Percentiles rank a stretch among this genome's conserved stretches.
These are phyloP conservation scores for Ceratobasidium papillatum DNA, from an alignment of 1,284 basidiomycete genomes.

Conservation along the genomic window DNA sequence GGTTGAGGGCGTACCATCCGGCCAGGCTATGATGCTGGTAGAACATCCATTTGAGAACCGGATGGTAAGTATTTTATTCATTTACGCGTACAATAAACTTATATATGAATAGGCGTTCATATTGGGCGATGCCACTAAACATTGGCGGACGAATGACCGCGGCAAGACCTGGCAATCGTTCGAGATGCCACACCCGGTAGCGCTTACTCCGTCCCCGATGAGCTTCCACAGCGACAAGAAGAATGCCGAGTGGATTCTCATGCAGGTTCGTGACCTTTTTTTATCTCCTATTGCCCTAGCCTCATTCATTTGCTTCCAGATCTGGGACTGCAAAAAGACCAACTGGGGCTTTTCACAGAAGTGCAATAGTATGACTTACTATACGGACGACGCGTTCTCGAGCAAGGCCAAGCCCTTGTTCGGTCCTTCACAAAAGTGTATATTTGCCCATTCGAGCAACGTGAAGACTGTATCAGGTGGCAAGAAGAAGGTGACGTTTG, in stretches of 20 bases:
- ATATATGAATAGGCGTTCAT: slow-evolving; percentile 75
- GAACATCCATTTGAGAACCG: slow-evolving; percentile 87
- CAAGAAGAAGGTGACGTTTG: slow-evolving; percentile 27
- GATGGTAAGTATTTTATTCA: slow-evolving; percentile 61
- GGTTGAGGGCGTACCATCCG: slow-evolving; percentile 69
- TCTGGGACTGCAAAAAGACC: slow-evolving; percentile 25
- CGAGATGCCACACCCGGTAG: slow-evolving; percentile 69
- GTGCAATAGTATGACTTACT: slow-evolving; percentile 66
- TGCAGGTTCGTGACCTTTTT: background rate
- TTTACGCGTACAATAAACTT: background rate
- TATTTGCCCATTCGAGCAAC: slow-evolving; percentile 66
- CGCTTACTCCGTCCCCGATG: slow-evolving; percentile 69
- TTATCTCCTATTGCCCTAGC: background rate
- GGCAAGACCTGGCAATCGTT: slow-evolving; percentile 88
- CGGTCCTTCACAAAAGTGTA: slow-evolving; percentile 75
- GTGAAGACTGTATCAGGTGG: slow-evolving; percentile 12
- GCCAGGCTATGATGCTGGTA: slow-evolving; percentile 76
- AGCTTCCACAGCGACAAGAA: slow-evolving; percentile 81
- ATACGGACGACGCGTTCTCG: slow-evolving; percentile 83
- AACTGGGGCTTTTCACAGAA: slow-evolving; percentile 23
- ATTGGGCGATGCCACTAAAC: slow-evolving; percentile 71
- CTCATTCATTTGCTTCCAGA: background rate
- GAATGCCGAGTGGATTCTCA: slow-evolving; percentile 54
- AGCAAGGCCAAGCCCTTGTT: slow-evolving; percentile 67
- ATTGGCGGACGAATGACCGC: slow-evolving; percentile 87